Evolutionary conservation across 1,139 yeast genomes (phyloP), one percentile per base, ranked within the genome.

Genomic region (Diutina scorzettiae): DNA sequence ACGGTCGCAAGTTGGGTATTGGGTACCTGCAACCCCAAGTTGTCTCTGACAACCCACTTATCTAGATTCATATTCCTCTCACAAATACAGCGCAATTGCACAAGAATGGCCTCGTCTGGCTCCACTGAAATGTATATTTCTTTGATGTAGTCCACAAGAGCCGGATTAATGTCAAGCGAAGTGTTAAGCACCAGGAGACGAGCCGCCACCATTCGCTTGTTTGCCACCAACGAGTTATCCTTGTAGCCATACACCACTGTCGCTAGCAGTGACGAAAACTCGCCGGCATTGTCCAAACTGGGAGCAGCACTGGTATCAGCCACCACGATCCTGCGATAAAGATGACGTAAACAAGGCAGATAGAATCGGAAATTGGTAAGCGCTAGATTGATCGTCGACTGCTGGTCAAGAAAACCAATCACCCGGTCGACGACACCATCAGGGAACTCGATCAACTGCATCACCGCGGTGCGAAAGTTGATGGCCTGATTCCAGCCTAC

Each of bases 351-450:
- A 23, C 28, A 21, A 5, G 27, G 39, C 8, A 18, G 28, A 14
- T 34, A 34, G 19, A 34, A 34, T n/a, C 11, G n/a, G 17, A 14
- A 34, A 28, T 34, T 34, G 39, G 39, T 34, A 5, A 20, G 39
- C n/a, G 39, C 39, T 19, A 34, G 16, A 23, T 34, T 34, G 20
- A 34, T 19, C 27, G 23, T 5, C 11, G 19, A n/a, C 17, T 34
- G 39, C 20, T 34, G 39, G 28, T 34, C 25, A 6, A 34, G 20
- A n/a, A 7, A 34, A 11, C 18, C 9, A 3, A 23, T 14, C 18
- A 34, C n/a, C 17, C 39, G 27, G 7, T 23, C 12, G 9, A 34
- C 27, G 12, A 34, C 39, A 7, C 16, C n/a, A 12, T 34, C 39
- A n/a, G 39, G 39, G 4, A 34, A 21, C 12, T 20, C 18, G 11